Conservation (phyloP, 2,329 filamentous ascomycete species). For the Rhynchosporium agropyri region DNA sequence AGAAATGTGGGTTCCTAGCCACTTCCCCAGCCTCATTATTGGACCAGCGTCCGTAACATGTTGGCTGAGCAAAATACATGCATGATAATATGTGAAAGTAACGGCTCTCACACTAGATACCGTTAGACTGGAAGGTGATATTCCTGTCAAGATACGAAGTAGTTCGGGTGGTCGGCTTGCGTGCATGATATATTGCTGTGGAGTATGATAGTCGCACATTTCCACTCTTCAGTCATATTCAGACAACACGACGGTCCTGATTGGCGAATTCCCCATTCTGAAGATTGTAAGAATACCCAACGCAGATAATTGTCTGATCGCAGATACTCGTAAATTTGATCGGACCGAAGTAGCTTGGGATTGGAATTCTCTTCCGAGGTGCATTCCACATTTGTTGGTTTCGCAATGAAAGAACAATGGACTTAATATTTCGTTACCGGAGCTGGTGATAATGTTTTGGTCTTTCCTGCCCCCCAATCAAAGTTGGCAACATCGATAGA, state of each 20-base stretch:
- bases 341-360: background rate
- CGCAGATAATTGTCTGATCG: background rate
- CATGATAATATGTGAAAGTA: background rate
- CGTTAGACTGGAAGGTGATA: background rate
- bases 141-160: no score
- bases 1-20: background rate
- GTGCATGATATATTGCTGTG: background rate
- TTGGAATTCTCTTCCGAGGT: background rate
- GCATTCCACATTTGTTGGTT: background rate
- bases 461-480: background rate
- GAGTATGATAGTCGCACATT: background rate
- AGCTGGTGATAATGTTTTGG: no score
- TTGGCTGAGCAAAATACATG: background rate
- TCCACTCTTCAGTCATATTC: background rate
- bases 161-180: conserved; percentile 1
- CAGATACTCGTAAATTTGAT: background rate
- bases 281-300: background rate
- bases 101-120: background rate
- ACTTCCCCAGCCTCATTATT: conserved; percentile 5
- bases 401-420: background rate
- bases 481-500: background rate
- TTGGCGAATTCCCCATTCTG: background rate
- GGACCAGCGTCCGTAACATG: background rate
- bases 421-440: no score
- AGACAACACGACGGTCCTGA: background rate